A percentile compares a stretch with the other conserved stretches of the same genome.
phyloP scores from a whole-genome alignment of 2,329 filamentous ascomycete species.

The Trichoderma sp. region DNA sequence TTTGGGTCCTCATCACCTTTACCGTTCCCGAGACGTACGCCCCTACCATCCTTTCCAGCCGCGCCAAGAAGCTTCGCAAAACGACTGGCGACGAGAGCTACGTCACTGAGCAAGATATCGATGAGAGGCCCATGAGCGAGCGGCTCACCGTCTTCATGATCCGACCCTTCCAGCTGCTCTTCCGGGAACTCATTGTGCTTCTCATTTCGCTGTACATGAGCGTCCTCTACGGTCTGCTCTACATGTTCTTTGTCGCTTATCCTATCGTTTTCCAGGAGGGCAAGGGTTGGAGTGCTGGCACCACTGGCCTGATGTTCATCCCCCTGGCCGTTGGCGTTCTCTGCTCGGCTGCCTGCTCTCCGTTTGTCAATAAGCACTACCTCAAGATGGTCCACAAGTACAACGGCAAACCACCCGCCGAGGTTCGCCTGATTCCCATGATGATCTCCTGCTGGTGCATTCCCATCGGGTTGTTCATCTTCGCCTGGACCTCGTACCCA shows the following conservation, averaged over 20 bases:
- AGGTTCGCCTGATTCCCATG: conserved; percentile 80
- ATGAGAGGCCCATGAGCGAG: conserved; percentile 68
- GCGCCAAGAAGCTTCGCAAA: conserved; percentile 72
- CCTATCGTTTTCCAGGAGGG: conserved; percentile 74
- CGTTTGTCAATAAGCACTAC: conserved; percentile 81
- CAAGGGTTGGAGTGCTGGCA: conserved; percentile 75
- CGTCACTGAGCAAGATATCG: conserved; percentile 80
- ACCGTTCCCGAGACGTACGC: conserved; percentile 91
- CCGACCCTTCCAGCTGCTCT: conserved; percentile 83
- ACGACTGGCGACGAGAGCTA: conserved; percentile 66
- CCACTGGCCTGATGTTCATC: conserved; percentile 84
- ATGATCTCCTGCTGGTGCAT: conserved; percentile 75
- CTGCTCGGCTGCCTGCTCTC: conserved; percentile 65
- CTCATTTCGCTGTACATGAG: conserved; percentile 85
- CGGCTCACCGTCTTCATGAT: conserved; percentile 74
- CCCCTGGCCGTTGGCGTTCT: conserved; percentile 77
- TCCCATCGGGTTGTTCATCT: conserved; percentile 60
- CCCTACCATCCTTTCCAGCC: conserved; percentile 70
- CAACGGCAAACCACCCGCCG: conserved; percentile 74
- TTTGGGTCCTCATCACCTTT: conserved; percentile 78
- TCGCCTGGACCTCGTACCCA: conserved; percentile 66
- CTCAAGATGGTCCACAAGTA: conserved; percentile 62
- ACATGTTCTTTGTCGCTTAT: conserved; percentile 76
- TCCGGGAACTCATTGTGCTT: conserved; percentile 81
- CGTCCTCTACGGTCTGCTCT: conserved; percentile 72